Conservation (phyloP, 495 filamentous ascomycete species). For the Polyplosphaeria fusca region DNA sequence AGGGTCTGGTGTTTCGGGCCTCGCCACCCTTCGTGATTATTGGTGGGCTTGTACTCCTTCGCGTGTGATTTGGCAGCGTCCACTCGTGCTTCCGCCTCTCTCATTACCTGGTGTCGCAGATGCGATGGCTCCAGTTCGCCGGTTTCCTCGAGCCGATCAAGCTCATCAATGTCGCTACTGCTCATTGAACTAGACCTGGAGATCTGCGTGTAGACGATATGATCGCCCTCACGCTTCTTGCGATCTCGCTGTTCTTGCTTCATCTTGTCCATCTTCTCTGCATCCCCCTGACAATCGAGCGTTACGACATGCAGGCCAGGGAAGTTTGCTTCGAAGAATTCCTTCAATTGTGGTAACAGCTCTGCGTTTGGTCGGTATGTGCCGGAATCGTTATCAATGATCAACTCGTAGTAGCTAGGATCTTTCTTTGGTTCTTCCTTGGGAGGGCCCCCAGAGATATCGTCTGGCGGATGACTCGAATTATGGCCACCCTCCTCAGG, state of each 20-base stretch:
- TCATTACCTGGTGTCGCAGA: slow-evolving; percentile 16
- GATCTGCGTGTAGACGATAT: slow-evolving; percentile 65
- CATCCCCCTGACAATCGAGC: slow-evolving; percentile 64
- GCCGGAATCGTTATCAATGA: slow-evolving; percentile 93
- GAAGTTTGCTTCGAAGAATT: slow-evolving; percentile 67
- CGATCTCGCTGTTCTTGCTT: slow-evolving; percentile 61
- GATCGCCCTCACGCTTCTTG: slow-evolving; percentile 60
- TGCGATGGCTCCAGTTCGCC: slow-evolving; percentile 19
- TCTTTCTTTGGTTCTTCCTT: slow-evolving; percentile 48
- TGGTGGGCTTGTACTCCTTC: slow-evolving; percentile 25
- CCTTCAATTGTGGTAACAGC: slow-evolving; percentile 63
- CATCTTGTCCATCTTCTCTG: slow-evolving; percentile 58
- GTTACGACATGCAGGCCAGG: slow-evolving; percentile 68
- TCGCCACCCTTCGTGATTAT: slow-evolving; percentile 24
- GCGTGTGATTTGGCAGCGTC: slow-evolving; percentile 21
- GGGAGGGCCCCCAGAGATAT: slow-evolving; percentile 42
- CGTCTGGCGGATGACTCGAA: slow-evolving; percentile 39
- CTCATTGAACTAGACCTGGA: slow-evolving; percentile 55
- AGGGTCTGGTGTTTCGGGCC: slow-evolving; percentile 12
- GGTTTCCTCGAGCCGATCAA: slow-evolving; percentile 52
- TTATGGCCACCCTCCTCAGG: slow-evolving; percentile 29
- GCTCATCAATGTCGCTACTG: slow-evolving; percentile 70
- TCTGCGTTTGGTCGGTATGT: slow-evolving; percentile 84
- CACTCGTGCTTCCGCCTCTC: slow-evolving; percentile 19
- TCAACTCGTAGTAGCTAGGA: slow-evolving; percentile 72